Base-by-base conservation (phyloP, 129 eudicot genomes). In the Centrapalus pauciflorus region DNA sequence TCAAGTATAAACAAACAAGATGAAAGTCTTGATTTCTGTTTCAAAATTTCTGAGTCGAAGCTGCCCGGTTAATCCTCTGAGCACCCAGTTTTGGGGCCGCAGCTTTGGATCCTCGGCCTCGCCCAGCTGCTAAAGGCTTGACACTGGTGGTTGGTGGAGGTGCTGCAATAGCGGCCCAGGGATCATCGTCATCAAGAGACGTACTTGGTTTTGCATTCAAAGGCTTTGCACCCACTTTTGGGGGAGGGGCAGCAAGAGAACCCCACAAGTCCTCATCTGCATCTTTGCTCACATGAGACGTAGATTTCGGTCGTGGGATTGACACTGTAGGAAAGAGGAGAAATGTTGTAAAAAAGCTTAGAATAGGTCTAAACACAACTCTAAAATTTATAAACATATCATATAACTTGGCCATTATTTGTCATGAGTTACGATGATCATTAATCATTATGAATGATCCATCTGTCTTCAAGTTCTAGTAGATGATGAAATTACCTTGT, bases 161-260 rank as follows among this genome's bases (percentile, higher is more conserved):
- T 34, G 98, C 96, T 60, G 98, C 98, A 79, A 92, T 92, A 10
- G 98, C 87, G 0, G 90, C 96, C 98, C 98, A 92, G 0, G 91
- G 91, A 46, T 87, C 97, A 35, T 75, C 95, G 0, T 74, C 77
- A 37, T 81, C 86, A 21, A 46, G 50, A 55, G 66, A 62, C 17
- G 43, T 62, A 58, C 80, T 82, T 2, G 81, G 0, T 59, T 75
- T 83, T 5, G 74, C 40, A 65, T 30, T 84, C 68, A 72, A 26
- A 11, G 89, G 83, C 76, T 71, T 87, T 38, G 84, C 70, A 52
- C 72, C 50, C 11, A 80, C 64, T 74, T 70, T 87, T 28, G 97
- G 90, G 37, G 87, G 75, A 32, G 98, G 83, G 66, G 92, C 95
- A 43, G 95, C 87, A 66, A 78, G 79, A 54, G 90, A 82, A 43